Conservation (phyloP, 768 basidiomycete genomes). For the Russula earlei region DNA sequence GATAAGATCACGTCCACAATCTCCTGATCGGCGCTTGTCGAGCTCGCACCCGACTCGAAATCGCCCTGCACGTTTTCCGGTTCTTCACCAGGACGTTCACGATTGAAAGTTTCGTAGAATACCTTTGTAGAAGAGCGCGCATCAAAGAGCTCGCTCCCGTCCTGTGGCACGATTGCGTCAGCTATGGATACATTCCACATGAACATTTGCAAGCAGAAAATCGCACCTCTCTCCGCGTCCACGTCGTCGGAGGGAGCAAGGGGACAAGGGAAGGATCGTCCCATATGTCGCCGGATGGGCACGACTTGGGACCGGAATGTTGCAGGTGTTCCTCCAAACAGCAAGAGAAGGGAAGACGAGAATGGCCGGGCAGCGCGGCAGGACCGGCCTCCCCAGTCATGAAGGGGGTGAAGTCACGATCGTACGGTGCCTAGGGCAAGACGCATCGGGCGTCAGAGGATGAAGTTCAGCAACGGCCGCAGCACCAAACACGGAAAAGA, state of each 20-base stretch:
- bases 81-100: background rate
- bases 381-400: constrained; percentile 1
- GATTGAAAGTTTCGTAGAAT: constrained; percentile 13
- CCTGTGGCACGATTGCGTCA: background rate
- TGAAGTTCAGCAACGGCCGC: background rate
- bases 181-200: background rate
- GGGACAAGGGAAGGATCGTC: background rate
- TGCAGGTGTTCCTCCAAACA: constrained; percentile 15
- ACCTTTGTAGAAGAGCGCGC: background rate
- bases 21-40: background rate
- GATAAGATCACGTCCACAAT: constrained; percentile 18
- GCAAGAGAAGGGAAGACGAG: constrained; percentile 9
- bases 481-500: constrained; percentile 1
- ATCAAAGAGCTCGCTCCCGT: constrained; percentile 3
- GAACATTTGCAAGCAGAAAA: no score
- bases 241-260: background rate
- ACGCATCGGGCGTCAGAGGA: background rate
- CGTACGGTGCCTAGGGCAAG: background rate
- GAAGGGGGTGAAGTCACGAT: constrained; percentile 1
- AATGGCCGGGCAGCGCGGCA: background rate
- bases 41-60: background rate
- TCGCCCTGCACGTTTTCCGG: background rate
- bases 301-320: background rate
- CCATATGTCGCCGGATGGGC: background rate
- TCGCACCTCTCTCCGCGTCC: constrained; percentile 12